Evolutionary conservation across 495 filamentous ascomycete species (phyloP).

Genomic region (Penicillium flavigenum): DNA sequence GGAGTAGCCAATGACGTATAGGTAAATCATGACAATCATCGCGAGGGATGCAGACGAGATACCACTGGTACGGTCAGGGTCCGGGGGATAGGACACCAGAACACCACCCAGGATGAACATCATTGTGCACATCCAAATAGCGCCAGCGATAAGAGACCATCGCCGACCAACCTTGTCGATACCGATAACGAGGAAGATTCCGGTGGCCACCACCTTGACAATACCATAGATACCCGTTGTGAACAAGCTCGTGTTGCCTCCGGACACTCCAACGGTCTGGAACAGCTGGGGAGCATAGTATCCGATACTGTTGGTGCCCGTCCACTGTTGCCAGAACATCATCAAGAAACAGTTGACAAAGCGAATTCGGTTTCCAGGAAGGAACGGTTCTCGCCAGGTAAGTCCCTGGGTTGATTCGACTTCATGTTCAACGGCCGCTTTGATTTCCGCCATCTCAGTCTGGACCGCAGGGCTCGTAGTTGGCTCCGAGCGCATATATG

Average conservation of each 20-base stretch:
- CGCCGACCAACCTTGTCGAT: not conserved
- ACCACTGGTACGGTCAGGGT: not conserved
- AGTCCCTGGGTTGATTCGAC: not conserved
- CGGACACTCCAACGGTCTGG: not conserved
- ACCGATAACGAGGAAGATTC: not conserved
- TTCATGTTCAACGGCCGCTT: conserved; percentile 37
- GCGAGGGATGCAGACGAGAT: not conserved
- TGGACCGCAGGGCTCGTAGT: conserved; percentile 57
- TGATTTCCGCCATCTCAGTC: conserved; percentile 66
- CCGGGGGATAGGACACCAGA: not conserved
- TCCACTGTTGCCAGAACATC: not conserved
- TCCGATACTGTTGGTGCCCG: not conserved
- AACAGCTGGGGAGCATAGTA: not conserved
- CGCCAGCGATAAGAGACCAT: not conserved
- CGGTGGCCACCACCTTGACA: not conserved
- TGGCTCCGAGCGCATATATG: conserved; percentile 38
- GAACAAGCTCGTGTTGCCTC: not conserved
- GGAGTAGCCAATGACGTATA: not conserved
- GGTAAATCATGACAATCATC: conserved; percentile 1
- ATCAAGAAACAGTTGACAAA: not conserved
- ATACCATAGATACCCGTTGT: conserved; percentile 2
- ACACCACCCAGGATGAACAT: not conserved
- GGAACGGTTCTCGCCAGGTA: not conserved
- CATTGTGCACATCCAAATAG: not conserved
- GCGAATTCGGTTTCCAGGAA: not conserved